Conservation (phyloP, 1,284 basidiomycete genomes). For the Nidula niveotomentosa region DNA sequence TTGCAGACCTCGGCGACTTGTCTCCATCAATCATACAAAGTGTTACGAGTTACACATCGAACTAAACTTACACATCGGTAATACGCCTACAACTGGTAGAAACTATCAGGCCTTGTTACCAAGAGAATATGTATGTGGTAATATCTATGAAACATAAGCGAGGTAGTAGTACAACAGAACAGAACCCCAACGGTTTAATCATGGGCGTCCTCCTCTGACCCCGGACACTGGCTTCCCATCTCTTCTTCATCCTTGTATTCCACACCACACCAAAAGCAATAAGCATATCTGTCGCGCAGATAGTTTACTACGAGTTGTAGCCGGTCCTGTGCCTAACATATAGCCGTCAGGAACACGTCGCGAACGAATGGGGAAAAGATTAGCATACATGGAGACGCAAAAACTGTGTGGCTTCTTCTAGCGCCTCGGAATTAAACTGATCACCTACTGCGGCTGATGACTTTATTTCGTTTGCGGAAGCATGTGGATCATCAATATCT, state of each 20-base stretch:
- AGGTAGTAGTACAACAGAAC: not conserved
- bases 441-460: slow-evolving; percentile 24
- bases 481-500: no score
- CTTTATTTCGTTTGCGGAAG: slow-evolving; percentile 12
- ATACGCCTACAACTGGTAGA: no score
- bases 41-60: no score
- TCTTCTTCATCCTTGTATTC: slow-evolving; percentile 66
- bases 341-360: slow-evolving; percentile 2
- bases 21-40: no score
- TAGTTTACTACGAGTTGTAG: slow-evolving; percentile 70
- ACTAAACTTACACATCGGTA: no score
- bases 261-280: slow-evolving; percentile 89
- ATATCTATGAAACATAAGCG: not conserved
- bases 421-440: slow-evolving; percentile 47
- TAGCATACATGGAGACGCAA: slow-evolving; percentile 60
- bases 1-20: no score
- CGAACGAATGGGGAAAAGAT: slow-evolving; percentile 9
- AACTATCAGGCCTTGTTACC: not conserved
- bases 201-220: slow-evolving; percentile 75
- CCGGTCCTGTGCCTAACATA: slow-evolving; percentile 62
- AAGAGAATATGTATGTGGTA: not conserved
- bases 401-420: slow-evolving; percentile 69
- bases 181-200: slow-evolving; percentile 41
- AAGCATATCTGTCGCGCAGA: slow-evolving; percentile 66
- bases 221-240: slow-evolving; percentile 70